Evolutionary conservation across 2,329 filamentous ascomycete species (phyloP), one percentile per base, ranked within the genome.

Genomic region (Byssochlamys sp.): DNA sequence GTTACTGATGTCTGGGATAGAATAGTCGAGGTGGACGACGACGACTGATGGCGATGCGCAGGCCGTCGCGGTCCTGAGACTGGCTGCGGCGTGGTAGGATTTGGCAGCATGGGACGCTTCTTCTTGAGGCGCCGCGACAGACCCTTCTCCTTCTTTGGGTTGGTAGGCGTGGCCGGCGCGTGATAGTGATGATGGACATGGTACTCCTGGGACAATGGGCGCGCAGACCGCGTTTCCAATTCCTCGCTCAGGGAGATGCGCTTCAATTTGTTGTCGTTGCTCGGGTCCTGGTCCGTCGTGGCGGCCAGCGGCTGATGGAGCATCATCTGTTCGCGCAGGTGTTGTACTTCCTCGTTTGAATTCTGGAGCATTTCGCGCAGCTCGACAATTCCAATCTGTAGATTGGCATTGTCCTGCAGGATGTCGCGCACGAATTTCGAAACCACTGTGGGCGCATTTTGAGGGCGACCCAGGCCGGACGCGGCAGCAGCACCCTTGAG

Each of bases 171-270:
- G n/a, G 86, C 70, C 1, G 84, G 77, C 10, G 86, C 82, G 63
- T 96, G 91, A 68, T 96, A 96, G 69, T 97, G 92, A 66, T 97
- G 91, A 67, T 97, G 92, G 52, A 97, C 89, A 66, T 96, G 92
- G 12, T 96, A 77, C 66, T 94, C 89, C 66, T 89, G 87, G 0
- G 87, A 86, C 2, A 81, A 63, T 19, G 72, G 75, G 31, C 75
- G 71, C 28, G 75, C 29, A 31, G 29, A 74, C 54, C 78, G 77
- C 24, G 78, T 73, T 45, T 81, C 83, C 26, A 95, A 79, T 71
- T 96, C 91, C 49, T 89, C 84, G 58, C 85, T 81, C 55, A 96
- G 75, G 0, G 83, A 72, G 68, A 58, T 69, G 75, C n/a, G 55
- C 51, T 19, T 63, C 53, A 2, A n/a, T 39, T 6, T 57, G 56